Conservation (phyloP, 495 filamentous ascomycete species). For the Echria macrotheca region DNA sequence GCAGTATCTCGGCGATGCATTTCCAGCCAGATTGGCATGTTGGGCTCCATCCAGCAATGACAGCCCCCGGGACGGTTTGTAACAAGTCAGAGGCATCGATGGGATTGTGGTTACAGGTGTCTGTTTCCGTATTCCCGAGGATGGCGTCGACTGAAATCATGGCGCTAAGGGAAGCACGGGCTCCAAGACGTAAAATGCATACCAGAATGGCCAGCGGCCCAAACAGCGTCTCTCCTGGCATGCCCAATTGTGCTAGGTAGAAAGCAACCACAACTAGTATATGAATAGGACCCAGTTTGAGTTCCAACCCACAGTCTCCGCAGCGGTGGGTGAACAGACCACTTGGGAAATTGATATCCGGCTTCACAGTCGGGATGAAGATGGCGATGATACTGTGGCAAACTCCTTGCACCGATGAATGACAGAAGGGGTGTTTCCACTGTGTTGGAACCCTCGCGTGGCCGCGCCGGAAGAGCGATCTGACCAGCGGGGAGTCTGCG, state of each 20-base stretch:
- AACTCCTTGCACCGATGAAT: constrained; percentile 36
- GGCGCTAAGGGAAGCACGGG: constrained; percentile 8
- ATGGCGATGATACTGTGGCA: constrained; percentile 31
- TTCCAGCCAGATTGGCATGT: constrained; percentile 2
- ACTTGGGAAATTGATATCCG: constrained; percentile 29
- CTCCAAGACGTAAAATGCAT: constrained; percentile 29
- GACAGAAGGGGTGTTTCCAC: constrained; percentile 43
- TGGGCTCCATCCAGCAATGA: background rate
- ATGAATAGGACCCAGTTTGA: constrained; percentile 35
- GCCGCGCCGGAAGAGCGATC: constrained; percentile 8
- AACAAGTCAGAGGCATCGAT: constrained; percentile 1
- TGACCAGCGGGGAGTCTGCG: constrained; percentile 23
- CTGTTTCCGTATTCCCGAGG: background rate
- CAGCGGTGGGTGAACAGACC: constrained; percentile 34
- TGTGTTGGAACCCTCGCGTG: constrained; percentile 21
- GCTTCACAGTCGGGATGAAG: constrained; percentile 1
- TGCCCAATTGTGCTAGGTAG: constrained; percentile 27
- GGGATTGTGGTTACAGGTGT: constrained; percentile 3
- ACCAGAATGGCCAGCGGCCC: constrained; percentile 36
- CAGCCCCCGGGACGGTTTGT: background rate
- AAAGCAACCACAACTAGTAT: constrained; percentile 31
- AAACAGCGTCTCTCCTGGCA: constrained; percentile 35
- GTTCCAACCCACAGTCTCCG: constrained; percentile 26
- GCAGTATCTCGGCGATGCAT: background rate
- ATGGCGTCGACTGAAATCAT: background rate